Percentiles rank a stretch among this genome's conserved stretches.
Conservation (phyloP, 305 asterid species). For the Euphrasia arctica region DNA sequence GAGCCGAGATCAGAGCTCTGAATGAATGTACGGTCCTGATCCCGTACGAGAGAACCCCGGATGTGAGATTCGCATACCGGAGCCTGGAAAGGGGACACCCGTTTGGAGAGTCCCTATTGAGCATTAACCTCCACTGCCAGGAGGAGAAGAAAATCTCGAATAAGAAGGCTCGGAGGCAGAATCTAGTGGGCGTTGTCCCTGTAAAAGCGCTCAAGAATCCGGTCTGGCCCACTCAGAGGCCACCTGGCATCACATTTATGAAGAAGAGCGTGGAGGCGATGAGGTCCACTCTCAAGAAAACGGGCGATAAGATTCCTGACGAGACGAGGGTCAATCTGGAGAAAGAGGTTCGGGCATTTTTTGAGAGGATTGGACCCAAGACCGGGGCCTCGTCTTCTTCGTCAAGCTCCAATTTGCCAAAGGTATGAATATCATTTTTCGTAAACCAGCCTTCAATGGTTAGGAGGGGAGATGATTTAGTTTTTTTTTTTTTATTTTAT, state of each 20-base stretch:
- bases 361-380: slow-evolving; percentile 47
- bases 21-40: slow-evolving; percentile 38
- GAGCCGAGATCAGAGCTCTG: slow-evolving; percentile 40
- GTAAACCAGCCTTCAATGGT: neutral
- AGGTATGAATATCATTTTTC: too few relatives aligned
- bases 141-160: slow-evolving; percentile 21
- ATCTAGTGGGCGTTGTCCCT: slow-evolving; percentile 23
- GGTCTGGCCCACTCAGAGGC: slow-evolving; percentile 25
- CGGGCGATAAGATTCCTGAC: slow-evolving; percentile 50
- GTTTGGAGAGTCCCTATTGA: slow-evolving; percentile 50
- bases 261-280: slow-evolving; percentile 75
- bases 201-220: slow-evolving; percentile 22
- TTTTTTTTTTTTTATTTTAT: slow-evolving; percentile 10
- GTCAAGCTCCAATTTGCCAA: slow-evolving; percentile 21
- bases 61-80: slow-evolving; percentile 50
- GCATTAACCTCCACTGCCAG: slow-evolving; percentile 35
- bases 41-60: slow-evolving; percentile 45
- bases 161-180: slow-evolving; percentile 19
- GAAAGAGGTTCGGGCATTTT: slow-evolving; percentile 58
- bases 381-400: slow-evolving; percentile 33
- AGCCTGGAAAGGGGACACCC: slow-evolving; percentile 52
- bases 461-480: slow-evolving; percentile 13
- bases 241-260: slow-evolving; percentile 48
- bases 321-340: slow-evolving; percentile 65
- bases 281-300: slow-evolving; percentile 64